phyloP scores from a whole-genome alignment of 176 grass and related monocot species.

The Puya raimondii region DNA sequence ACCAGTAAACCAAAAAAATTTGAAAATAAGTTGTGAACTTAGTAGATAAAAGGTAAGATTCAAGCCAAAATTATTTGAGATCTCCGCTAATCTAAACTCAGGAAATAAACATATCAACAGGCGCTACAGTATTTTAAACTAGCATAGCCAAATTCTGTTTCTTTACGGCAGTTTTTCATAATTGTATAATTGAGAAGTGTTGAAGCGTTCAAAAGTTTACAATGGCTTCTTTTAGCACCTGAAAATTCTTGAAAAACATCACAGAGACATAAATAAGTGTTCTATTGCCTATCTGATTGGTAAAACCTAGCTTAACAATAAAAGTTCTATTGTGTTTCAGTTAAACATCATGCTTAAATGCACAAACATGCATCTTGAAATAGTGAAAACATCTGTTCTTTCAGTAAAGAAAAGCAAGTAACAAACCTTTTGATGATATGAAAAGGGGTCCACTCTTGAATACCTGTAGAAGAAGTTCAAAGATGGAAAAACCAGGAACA shows the following conservation, averaged over 20 bases:
- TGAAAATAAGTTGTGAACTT: neutral
- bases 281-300: too few species aligned
- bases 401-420: too few species aligned
- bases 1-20: too few species aligned
- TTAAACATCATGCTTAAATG: too few species aligned
- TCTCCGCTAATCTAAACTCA: neutral
- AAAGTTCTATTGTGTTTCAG: too few species aligned
- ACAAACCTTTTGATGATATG: slow-evolving; percentile 98
- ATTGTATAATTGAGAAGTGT: neutral
- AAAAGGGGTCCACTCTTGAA: slow-evolving; percentile 97
- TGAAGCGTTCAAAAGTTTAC: too few species aligned
- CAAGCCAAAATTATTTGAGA: neutral
- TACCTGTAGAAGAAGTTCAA: slow-evolving; percentile 41
- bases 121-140: neutral
- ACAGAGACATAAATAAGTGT: neutral
- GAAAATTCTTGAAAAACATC: neutral
- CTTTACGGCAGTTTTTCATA: neutral
- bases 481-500: slow-evolving; percentile 16
- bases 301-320: too few species aligned
- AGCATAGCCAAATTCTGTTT: neutral
- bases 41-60: neutral
- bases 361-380: neutral
- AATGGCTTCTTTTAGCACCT: neutral
- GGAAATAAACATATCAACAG: neutral
- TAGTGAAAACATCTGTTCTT: too few species aligned